Evolutionary conservation across 441 rosid species (phyloP).

Genomic region (Jatropha podagrica): DNA sequence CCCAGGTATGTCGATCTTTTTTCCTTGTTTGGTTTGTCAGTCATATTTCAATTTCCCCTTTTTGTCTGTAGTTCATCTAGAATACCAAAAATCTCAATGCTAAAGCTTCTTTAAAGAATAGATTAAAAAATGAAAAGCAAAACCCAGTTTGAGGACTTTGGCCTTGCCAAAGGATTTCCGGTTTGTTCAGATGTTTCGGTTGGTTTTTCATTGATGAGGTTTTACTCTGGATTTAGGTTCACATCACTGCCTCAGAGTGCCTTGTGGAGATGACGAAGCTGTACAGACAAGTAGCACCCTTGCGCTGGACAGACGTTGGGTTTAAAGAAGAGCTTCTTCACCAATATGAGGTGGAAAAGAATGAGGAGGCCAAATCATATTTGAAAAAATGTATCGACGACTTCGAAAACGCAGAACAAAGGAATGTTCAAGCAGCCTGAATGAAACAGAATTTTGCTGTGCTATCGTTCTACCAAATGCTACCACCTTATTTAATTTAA

Average conservation of each 20-base stretch:
- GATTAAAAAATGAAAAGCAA: too few relatives aligned
- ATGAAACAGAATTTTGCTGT: not conserved
- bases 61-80: not conserved
- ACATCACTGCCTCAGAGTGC: slow-evolving; percentile 76
- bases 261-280: slow-evolving; percentile 55
- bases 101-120: not conserved
- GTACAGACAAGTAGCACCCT: slow-evolving; percentile 34
- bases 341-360: slow-evolving; percentile 71
- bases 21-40: not conserved
- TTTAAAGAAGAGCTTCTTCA: slow-evolving; percentile 56
- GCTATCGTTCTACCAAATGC: too few relatives aligned
- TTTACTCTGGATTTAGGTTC: slow-evolving; percentile 49
- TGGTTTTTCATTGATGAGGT: not conserved
- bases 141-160: not conserved
- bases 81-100: slow-evolving; percentile 2
- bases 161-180: not conserved
- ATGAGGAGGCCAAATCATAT: slow-evolving; percentile 67
- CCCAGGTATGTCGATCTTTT: slow-evolving; percentile 58
- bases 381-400: slow-evolving; percentile 58
- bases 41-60: not conserved
- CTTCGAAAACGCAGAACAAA: slow-evolving; percentile 39
- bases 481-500: too few relatives aligned
- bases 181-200: not conserved
- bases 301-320: slow-evolving; percentile 32
- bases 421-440: slow-evolving; percentile 20